These are phyloP conservation scores for Omphalotus guepiniiformis DNA, from an alignment of 768 basidiomycete genomes.

Conservation along the genomic window DNA sequence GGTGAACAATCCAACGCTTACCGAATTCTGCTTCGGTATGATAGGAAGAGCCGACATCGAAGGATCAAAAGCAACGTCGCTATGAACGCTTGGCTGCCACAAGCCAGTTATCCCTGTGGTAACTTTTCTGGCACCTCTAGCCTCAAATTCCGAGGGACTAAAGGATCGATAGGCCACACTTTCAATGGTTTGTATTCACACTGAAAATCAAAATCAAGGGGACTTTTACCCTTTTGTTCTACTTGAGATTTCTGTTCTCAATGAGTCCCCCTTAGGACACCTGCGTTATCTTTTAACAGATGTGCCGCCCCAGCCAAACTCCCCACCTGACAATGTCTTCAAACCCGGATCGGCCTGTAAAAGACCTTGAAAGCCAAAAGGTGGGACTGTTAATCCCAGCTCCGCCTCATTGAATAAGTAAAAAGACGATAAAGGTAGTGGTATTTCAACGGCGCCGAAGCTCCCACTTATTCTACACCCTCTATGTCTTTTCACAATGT, in stretches of 20 bases:
- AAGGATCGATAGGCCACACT: constrained; percentile 83
- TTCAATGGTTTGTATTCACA: constrained; percentile 79
- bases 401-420: constrained; percentile 77
- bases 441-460: constrained; percentile 75
- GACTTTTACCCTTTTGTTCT: constrained; percentile 79
- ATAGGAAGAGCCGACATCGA: constrained; percentile 81
- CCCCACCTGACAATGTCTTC: constrained; percentile 78
- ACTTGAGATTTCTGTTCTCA: constrained; percentile 78
- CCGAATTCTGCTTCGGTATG: constrained; percentile 78
- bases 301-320: constrained; percentile 81
- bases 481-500: constrained; percentile 81
- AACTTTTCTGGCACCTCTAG: constrained; percentile 74
- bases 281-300: constrained; percentile 79
- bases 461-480: constrained; percentile 82
- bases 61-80: constrained; percentile 81
- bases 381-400: constrained; percentile 65
- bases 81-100: constrained; percentile 82
- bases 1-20: constrained; percentile 81
- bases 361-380: constrained; percentile 70
- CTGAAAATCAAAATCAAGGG: constrained; percentile 81
- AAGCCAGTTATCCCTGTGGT: constrained; percentile 80
- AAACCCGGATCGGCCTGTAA: constrained; percentile 63
- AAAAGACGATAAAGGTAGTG: constrained; percentile 79
- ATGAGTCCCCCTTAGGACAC: constrained; percentile 78
- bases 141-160: constrained; percentile 75